Evolutionary conservation across 495 filamentous ascomycete genomes (phyloP).

Genomic region (Tuber borchii): DNA sequence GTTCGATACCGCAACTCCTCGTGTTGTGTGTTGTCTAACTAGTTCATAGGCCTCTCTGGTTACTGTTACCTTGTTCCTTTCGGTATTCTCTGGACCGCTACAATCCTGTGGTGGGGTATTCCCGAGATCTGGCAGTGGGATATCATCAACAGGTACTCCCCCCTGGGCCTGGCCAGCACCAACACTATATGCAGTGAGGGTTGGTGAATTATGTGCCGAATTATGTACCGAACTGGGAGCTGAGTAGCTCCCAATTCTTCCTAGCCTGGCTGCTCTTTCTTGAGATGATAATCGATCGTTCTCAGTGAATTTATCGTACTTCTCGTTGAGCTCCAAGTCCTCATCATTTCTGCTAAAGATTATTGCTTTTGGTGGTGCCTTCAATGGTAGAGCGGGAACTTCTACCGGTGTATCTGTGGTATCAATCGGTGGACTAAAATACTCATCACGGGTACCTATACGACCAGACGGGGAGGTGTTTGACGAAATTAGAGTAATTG

Average conservation of each 20-base stretch:
- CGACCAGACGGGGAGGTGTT: slow-evolving; percentile 9
- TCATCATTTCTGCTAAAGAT: slow-evolving; percentile 21
- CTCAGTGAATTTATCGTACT: slow-evolving; percentile 21
- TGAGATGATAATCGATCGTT: slow-evolving; percentile 22
- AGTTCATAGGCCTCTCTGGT: slow-evolving; percentile 49
- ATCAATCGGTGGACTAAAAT: slow-evolving; percentile 20
- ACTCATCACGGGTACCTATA: slow-evolving; percentile 13
- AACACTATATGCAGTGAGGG: slow-evolving; percentile 20
- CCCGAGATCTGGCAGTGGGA: slow-evolving; percentile 41
- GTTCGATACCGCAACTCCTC: slow-evolving; percentile 29
- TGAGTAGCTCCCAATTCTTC: slow-evolving; percentile 35
- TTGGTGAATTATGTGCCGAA: slow-evolving; percentile 31
- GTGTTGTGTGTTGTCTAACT: slow-evolving; percentile 50
- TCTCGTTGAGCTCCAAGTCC: slow-evolving; percentile 27
- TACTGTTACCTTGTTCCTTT: slow-evolving; percentile 26
- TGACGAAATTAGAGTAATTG: slow-evolving; percentile 22
- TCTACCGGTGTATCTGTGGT: slow-evolving; percentile 6
- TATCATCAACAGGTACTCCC: slow-evolving; percentile 41
- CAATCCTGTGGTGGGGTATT: slow-evolving; percentile 16
- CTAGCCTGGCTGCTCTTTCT: slow-evolving; percentile 26
- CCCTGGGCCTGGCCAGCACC: slow-evolving; percentile 23
- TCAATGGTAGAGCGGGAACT: slow-evolving; percentile 10
- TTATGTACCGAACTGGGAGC: slow-evolving; percentile 32
- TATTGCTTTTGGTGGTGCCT: slow-evolving; percentile 16
- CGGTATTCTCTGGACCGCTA: slow-evolving; percentile 20